Evolutionary conservation across 345 rosid genomes (phyloP).

Genomic region (Gossypium ekmanianum): DNA sequence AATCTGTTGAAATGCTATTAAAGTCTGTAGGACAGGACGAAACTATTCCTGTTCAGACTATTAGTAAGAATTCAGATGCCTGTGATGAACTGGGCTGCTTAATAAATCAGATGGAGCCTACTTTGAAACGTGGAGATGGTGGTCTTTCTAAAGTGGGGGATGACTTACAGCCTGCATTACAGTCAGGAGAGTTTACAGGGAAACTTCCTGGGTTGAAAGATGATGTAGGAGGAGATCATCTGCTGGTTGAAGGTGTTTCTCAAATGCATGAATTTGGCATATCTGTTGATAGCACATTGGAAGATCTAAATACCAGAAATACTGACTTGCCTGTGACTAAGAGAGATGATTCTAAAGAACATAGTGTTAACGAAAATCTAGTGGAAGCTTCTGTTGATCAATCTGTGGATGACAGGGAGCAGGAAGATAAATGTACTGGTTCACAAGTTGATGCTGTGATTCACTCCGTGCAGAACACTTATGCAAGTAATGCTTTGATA

Average conservation of each 20-base stretch:
- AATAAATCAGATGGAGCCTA: constrained; percentile 67
- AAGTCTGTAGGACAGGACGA: constrained; percentile 97
- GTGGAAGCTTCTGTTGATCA: constrained; percentile 28
- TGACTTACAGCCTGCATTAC: constrained; percentile 30
- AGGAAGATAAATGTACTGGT: constrained; percentile 33
- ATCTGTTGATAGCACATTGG: constrained; percentile 33
- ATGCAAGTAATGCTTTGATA: constrained; percentile 26
- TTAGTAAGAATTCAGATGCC: constrained; percentile 47
- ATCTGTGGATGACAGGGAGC: constrained; percentile 31
- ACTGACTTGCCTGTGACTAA: constrained; percentile 22
- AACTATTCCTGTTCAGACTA: constrained; percentile 38
- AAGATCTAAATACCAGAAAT: constrained; percentile 31
- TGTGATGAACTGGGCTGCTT: constrained; percentile 73
- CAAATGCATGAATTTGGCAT: constrained; percentile 29
- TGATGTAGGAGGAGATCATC: constrained; percentile 35
- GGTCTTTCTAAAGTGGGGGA: constrained; percentile 36
- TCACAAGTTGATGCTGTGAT: constrained; percentile 33
- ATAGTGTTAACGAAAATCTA: constrained; percentile 24
- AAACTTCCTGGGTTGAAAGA: constrained; percentile 32
- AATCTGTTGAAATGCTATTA: constrained; percentile 90
- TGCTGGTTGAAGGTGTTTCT: constrained; percentile 37
- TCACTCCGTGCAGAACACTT: constrained; percentile 20
- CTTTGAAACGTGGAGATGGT: constrained; percentile 35
- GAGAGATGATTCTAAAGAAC: constrained; percentile 15
- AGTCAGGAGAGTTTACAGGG: constrained; percentile 31